phyloP scores from a whole-genome alignment of 192 early-diverging fungal species.

The Chytriomyces confervae region DNA sequence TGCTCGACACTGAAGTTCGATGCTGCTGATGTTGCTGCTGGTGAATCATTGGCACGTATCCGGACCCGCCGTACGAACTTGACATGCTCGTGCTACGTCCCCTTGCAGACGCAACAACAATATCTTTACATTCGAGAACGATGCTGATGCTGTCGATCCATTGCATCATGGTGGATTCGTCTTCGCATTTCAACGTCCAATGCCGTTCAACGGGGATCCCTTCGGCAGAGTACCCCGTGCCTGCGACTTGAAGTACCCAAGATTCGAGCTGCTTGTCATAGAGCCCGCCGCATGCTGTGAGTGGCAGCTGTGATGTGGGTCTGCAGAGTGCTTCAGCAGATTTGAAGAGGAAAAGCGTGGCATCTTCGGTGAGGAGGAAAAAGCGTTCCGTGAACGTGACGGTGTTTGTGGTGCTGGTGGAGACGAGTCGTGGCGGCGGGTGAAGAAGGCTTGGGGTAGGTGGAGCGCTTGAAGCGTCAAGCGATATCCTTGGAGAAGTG shows the following conservation, averaged over 20 bases:
- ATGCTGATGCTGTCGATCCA: background rate
- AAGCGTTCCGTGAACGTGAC: background rate
- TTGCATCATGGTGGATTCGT: background rate
- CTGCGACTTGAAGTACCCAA: background rate
- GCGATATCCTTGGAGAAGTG: background rate
- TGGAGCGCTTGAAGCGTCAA: background rate
- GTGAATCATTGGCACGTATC: background rate
- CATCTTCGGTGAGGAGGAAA: background rate
- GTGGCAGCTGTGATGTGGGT: background rate
- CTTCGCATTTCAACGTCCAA: background rate
- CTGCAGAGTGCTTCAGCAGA: background rate
- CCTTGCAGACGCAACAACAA: background rate
- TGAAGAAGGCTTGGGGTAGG: background rate
- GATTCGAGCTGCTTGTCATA: background rate
- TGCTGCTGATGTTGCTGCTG: background rate
- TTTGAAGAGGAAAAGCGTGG: conserved; percentile 3
- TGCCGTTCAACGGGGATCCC: background rate
- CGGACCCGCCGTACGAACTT: background rate
- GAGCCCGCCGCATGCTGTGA: background rate
- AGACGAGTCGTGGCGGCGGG: background rate
- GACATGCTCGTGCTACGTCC: background rate
- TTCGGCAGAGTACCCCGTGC: background rate
- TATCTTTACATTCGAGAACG: conserved; percentile 2
- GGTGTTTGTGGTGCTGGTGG: background rate
- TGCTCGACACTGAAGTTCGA: background rate